Evolutionary conservation across 1,284 basidiomycete species (phyloP).

Genomic region (Cerrena zonata): DNA sequence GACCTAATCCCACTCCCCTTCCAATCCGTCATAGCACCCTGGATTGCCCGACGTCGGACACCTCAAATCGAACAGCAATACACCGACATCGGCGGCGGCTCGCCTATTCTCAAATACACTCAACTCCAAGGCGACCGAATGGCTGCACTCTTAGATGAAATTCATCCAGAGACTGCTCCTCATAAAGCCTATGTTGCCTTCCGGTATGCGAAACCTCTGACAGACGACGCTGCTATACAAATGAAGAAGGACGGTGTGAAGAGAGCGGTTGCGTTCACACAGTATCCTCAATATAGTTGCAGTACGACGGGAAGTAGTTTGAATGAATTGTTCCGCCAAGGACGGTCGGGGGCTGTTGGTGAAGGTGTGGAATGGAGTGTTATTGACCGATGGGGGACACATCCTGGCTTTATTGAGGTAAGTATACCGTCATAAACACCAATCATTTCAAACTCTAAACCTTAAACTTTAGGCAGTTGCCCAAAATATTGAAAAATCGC

Average conservation of each 20-base stretch:
- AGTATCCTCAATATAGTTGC: slow-evolving; percentile 99
- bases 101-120: slow-evolving; percentile 94
- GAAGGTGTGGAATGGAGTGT: slow-evolving; percentile 89
- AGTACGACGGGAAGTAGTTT: slow-evolving; percentile 95
- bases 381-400: slow-evolving; percentile 96
- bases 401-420: slow-evolving; percentile 89
- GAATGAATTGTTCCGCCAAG: slow-evolving; percentile 82
- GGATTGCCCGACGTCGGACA: slow-evolving; percentile 87
- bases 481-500: slow-evolving; percentile 78
- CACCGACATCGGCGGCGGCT: slow-evolving; percentile 90
- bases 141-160: slow-evolving; percentile 87
- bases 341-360: slow-evolving; percentile 49
- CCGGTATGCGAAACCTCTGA: slow-evolving; percentile 87
- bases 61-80: slow-evolving; percentile 96
- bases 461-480: slow-evolving; percentile 69
- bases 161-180: slow-evolving; percentile 87
- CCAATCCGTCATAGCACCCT: slow-evolving; percentile 81
- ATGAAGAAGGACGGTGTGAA: slow-evolving; percentile 90
- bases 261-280: slow-evolving; percentile 92
- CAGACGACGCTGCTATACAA: slow-evolving; percentile 75
- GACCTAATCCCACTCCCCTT: slow-evolving; percentile 96
- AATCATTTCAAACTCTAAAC: background rate
- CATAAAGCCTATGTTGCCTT: slow-evolving; percentile 96
- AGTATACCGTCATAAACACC: slow-evolving; percentile 21
- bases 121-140: slow-evolving; percentile 84